Evolutionary conservation across 2,329 filamentous ascomycete species (phyloP).

Genomic region (Chrysosporium queenslandicum): DNA sequence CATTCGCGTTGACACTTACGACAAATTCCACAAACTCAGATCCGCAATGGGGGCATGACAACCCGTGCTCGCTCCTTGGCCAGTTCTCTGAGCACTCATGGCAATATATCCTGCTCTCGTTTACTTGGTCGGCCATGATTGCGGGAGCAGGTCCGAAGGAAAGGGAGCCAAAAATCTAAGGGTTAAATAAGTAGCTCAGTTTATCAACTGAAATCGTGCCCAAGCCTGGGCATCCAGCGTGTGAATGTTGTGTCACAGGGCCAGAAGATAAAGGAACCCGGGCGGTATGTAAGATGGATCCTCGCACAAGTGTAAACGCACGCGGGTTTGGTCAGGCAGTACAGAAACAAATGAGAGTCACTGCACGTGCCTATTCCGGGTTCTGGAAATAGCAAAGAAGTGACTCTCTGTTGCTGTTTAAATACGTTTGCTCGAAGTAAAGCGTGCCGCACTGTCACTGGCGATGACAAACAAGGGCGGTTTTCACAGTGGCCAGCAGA

Average conservation of each 20-base stretch:
- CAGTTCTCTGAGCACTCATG: conserved; percentile 73
- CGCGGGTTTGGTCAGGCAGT: background rate
- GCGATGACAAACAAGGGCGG: background rate
- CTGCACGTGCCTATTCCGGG: background rate
- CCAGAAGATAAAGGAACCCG: background rate
- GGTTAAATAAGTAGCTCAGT: background rate
- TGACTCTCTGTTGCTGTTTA: too few species aligned
- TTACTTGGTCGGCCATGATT: conserved; percentile 27
- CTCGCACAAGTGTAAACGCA: background rate
- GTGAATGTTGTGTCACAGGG: background rate
- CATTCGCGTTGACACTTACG: conserved; percentile 43
- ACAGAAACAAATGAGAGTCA: background rate
- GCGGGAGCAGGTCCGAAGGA: background rate
- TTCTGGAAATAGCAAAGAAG: too few species aligned
- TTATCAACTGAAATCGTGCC: background rate
- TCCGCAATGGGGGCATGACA: conserved; percentile 67
- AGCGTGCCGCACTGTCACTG: too few species aligned
- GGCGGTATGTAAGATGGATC: background rate
- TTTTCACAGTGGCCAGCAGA: background rate
- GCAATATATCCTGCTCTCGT: conserved; percentile 57
- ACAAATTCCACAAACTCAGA: conserved; percentile 71
- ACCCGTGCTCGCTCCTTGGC: conserved; percentile 58
- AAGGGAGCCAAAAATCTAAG: background rate
- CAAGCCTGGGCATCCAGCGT: background rate
- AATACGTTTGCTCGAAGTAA: too few species aligned